phyloP scores from a whole-genome alignment of 2,329 filamentous ascomycete species.

The Colletotrichum costaricense region DNA sequence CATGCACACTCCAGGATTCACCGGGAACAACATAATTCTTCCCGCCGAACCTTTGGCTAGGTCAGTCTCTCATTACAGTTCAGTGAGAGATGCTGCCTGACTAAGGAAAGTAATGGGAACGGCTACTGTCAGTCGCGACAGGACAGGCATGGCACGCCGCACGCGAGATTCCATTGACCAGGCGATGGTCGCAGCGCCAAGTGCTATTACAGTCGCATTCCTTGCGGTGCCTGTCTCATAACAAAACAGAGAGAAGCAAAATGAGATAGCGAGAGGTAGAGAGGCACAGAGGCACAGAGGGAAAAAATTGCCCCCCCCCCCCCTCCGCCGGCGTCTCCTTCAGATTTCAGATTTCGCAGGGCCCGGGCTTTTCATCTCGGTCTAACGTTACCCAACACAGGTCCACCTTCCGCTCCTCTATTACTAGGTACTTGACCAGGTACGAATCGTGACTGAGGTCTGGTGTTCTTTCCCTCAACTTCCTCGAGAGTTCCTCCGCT shows the following conservation, averaged over 20 bases:
- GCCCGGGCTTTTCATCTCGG: conserved; percentile 22
- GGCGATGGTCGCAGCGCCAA: conserved; percentile 16
- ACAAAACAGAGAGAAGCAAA: neutral
- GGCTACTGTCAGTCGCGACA: neutral
- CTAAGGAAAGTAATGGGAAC: neutral
- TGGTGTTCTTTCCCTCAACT: neutral
- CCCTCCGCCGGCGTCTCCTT: neutral
- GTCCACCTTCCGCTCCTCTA: conserved; percentile 16
- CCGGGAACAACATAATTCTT: neutral
- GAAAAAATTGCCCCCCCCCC: neutral
- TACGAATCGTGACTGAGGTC: neutral
- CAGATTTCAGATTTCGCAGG: conserved; percentile 1
- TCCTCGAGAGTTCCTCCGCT: neutral
- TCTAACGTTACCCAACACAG: conserved; percentile 25
- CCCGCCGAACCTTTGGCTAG: neutral
- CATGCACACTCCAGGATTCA: neutral
- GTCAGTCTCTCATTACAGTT: neutral
- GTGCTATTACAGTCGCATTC: conserved; percentile 25
- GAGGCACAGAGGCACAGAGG: neutral
- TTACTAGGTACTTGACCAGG: too few species aligned
- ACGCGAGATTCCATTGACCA: neutral
- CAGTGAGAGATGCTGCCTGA: neutral
- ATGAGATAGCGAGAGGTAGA: neutral
- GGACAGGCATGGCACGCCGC: neutral
- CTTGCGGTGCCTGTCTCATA: conserved; percentile 23